A percentile compares a stretch with the other conserved stretches of the same genome.
Conservation (phyloP, 306 rosid species). For the Medicago truncatula region DNA sequence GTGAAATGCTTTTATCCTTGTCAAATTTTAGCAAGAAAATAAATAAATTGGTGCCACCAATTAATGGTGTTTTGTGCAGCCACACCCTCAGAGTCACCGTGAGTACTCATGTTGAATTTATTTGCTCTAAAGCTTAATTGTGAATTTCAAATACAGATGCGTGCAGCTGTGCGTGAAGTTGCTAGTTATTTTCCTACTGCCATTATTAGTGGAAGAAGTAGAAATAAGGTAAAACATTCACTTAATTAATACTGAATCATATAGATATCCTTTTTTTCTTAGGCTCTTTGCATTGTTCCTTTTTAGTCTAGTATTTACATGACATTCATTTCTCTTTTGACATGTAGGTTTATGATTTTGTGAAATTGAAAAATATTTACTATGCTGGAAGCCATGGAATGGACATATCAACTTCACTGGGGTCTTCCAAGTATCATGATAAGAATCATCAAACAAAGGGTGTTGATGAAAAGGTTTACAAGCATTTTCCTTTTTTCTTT, state of each 20-base stretch:
- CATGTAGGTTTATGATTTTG: conserved; percentile 61
- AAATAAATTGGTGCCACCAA: too few species aligned
- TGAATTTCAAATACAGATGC: conserved; percentile 55
- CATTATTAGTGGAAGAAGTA: conserved; percentile 59
- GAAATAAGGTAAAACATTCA: conserved; percentile 53
- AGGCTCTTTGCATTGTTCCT: too few species aligned
- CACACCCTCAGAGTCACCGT: too few species aligned
- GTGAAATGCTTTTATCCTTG: too few species aligned
- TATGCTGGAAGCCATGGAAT: conserved; percentile 86
- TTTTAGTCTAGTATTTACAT: not conserved
- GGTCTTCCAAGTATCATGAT: conserved; percentile 46
- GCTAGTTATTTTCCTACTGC: conserved; percentile 59
- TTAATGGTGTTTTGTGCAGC: too few species aligned
- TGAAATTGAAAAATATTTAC: conserved; percentile 50
- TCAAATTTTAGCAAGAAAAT: too few species aligned
- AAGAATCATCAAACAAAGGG: conserved; percentile 48
- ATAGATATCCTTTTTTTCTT: not conserved
- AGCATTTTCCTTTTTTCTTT: too few species aligned
- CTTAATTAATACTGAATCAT: not conserved
- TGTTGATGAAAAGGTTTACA: conserved; percentile 56
- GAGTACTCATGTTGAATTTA: too few species aligned
- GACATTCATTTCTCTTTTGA: conserved; percentile 11
- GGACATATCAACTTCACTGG: conserved; percentile 66
- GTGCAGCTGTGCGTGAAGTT: conserved; percentile 49
- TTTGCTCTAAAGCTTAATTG: not conserved